Base-by-base conservation (phyloP, 164 flowering plant species). In the Buxus sempervirens region DNA sequence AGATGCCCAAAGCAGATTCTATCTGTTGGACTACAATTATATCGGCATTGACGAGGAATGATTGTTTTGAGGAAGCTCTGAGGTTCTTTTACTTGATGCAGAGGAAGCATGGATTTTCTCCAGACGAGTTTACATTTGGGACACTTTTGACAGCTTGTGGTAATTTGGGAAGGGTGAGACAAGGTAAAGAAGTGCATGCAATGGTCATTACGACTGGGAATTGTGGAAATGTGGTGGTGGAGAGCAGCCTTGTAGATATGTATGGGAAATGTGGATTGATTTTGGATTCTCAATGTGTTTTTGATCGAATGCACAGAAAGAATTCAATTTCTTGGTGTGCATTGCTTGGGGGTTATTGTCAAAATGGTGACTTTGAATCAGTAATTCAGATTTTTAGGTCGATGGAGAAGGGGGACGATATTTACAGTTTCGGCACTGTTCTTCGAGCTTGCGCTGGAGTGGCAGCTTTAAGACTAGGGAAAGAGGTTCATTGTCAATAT, bases 181-280 rank as follows among this genome's bases (percentile, higher is more conserved):
- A 84, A 60, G 91, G 94, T 14, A 85, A 78, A 62, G 80, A 85
- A 69, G 69, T 87, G n/a, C 94, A 89, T 71, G 82, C 81, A 10
- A 79, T 66, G 74, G 79, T 81, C 1, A 36, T 84, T 62, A 64
- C 73, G 0, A 41, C 71, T 27, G 94, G 88, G 26, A 64, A 79
- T 48, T 36, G 63, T 55, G 85, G 83, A 14, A 76, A 89, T 70
- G 81, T 89, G 24, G 78, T 87, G 25, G 88, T 84, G 23, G 87
- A 82, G 73, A 87, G 94, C 65, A 87, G 91, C 68, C 79, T 87
- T 36, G 84, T 89, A 8, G 94, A 89, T 66, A 89, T 89, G 94
- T 89, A 87, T 70, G 87, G 81, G 2, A 89, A 89, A 70, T 87
- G 86, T 67, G 85, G 90, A n/a, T 63, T 64, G n/a, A 62, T 82